A percentile compares a stretch with the other conserved stretches of the same genome.
These are phyloP conservation scores for Bipolaris cookei DNA, from an alignment of 2,329 filamentous ascomycete genomes.

Conservation along the genomic window DNA sequence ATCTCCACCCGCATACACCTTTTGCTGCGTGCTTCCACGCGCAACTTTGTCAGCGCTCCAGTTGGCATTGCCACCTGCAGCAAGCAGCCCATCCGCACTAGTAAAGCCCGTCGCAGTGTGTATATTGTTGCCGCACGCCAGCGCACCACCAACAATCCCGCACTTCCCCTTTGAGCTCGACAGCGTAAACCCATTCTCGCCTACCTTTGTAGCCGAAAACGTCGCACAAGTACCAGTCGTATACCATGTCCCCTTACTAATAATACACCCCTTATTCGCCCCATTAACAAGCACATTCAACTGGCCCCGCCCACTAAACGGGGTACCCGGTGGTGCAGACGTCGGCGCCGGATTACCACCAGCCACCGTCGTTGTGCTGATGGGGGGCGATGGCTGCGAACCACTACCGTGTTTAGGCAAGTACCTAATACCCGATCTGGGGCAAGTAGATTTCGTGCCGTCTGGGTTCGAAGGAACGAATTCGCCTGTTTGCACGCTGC, in stretches of 20 bases:
- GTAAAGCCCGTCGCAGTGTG: slow-evolving; percentile 53
- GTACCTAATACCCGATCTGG: slow-evolving; percentile 68
- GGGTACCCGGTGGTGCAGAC: slow-evolving; percentile 46
- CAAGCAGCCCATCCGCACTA: slow-evolving; percentile 44
- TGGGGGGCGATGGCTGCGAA: slow-evolving; percentile 28
- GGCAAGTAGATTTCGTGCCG: slow-evolving; percentile 67
- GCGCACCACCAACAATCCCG: slow-evolving; percentile 59
- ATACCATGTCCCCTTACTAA: slow-evolving; percentile 71
- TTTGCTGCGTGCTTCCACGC: slow-evolving; percentile 52
- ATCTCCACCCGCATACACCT: slow-evolving; percentile 50
- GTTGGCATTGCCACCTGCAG: slow-evolving; percentile 46
- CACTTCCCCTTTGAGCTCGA: slow-evolving; percentile 54
- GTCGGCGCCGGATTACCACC: slow-evolving; percentile 33
- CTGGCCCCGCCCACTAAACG: slow-evolving; percentile 66
- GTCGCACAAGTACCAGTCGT: slow-evolving; percentile 70
- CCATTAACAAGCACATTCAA: slow-evolving; percentile 62
- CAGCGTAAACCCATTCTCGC: slow-evolving; percentile 41
- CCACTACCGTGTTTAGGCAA: slow-evolving; percentile 59
- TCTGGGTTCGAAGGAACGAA: slow-evolving; percentile 65
- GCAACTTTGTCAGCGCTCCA: slow-evolving; percentile 56
- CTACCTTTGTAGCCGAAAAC: slow-evolving; percentile 60
- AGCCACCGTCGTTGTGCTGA: slow-evolving; percentile 37
- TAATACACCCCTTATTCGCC: slow-evolving; percentile 67
- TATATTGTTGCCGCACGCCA: slow-evolving; percentile 62
- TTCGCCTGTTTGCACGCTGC: slow-evolving; percentile 64